These are phyloP conservation scores for Cladorrhinum samala DNA, from an alignment of 495 filamentous ascomycete species.

Conservation along the genomic window DNA sequence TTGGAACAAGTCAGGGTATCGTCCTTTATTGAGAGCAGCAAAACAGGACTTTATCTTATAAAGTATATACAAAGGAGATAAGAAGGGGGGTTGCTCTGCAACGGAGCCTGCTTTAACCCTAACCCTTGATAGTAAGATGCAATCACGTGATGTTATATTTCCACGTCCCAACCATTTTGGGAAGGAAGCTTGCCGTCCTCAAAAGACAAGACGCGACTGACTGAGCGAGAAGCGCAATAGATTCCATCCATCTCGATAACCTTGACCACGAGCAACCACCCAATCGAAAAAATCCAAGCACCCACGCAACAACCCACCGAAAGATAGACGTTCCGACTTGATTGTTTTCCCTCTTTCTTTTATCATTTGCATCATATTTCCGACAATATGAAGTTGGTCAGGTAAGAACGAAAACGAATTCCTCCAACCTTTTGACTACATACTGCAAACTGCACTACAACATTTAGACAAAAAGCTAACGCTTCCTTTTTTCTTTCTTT, in stretches of 20 bases:
- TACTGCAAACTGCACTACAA: neutral
- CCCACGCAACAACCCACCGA: no score
- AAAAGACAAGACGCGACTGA: neutral
- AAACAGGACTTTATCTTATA: no score
- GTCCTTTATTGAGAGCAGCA: no score
- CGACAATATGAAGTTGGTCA: slow-evolving; percentile 98
- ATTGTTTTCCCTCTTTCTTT: no score
- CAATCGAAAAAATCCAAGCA: neutral
- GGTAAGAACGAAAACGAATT: no score
- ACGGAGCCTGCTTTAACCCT: neutral
- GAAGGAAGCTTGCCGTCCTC: neutral
- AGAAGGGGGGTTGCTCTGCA: no score
- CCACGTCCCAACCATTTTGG: neutral
- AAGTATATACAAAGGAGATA: no score
- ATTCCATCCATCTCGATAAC: no score
- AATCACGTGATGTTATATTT: neutral
- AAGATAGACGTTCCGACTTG: no score
- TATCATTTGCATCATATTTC: neutral
- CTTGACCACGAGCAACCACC: no score
- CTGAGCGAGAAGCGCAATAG: neutral
- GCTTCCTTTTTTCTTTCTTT: neutral
- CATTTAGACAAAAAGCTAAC: slow-evolving; percentile 5
- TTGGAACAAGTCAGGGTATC: no score
- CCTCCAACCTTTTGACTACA: no score
- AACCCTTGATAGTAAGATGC: neutral